phyloP scores from a whole-genome alignment of 108 stramenopile genomes.

The Cyclotella atomus region DNA sequence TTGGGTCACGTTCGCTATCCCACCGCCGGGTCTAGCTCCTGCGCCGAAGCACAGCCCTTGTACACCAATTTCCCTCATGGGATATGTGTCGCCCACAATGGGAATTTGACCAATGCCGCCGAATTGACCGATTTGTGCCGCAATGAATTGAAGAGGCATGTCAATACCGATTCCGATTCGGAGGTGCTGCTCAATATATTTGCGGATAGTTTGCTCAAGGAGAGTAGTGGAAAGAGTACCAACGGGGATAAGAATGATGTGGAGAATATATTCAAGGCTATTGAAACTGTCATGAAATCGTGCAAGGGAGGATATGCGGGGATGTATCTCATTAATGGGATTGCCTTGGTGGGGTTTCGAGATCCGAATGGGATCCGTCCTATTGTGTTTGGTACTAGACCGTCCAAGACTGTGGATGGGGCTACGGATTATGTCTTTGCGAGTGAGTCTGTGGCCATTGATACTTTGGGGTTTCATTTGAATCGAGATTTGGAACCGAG shows the following conservation, averaged over 20 bases:
- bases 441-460: conserved; percentile 97
- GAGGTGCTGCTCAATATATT: conserved; percentile 96
- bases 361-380: conserved; percentile 99
- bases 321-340: conserved; percentile 92
- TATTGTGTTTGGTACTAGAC: conserved; percentile 87
- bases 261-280: conserved; percentile 77
- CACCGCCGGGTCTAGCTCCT: conserved; percentile 89
- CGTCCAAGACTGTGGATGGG: conserved; percentile 29
- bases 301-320: conserved; percentile 97
- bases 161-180: conserved; percentile 98
- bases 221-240: conserved; percentile 26
- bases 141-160: conserved; percentile 71
- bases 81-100: conserved; percentile 98
- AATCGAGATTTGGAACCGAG: conserved; percentile 93
- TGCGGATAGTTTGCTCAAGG: conserved; percentile 88
- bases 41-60: conserved; percentile 95
- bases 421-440: conserved; percentile 86
- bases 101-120: conserved; percentile 95
- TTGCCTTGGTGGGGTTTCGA: conserved; percentile 96
- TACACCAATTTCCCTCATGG: conserved; percentile 99
- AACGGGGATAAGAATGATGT: conserved; percentile 34
- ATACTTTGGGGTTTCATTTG: conserved; percentile 94
- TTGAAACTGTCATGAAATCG: conserved; percentile 78
- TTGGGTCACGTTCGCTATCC: conserved; percentile 98
- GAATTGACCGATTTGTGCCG: conserved; percentile 65